These are phyloP conservation scores for Stygiomarasmius scandens DNA, from an alignment of 1,284 basidiomycete species.

Conservation along the genomic window DNA sequence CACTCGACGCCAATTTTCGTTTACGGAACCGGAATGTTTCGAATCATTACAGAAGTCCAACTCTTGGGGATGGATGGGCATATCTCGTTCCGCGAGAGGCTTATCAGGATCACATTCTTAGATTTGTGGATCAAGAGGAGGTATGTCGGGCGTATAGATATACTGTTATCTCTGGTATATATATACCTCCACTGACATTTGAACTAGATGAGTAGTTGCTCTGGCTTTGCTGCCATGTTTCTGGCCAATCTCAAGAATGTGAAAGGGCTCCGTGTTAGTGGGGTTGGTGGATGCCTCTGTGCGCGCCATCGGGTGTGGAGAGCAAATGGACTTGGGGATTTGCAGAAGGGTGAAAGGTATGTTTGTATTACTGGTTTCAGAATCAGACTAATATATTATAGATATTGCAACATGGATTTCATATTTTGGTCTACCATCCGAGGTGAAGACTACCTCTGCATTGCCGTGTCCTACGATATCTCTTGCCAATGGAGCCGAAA, in stretches of 20 bases:
- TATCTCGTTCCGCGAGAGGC: slow-evolving; percentile 2
- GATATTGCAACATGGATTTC: slow-evolving; percentile 21
- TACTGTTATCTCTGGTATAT: neutral
- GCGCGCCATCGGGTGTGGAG: slow-evolving; percentile 19
- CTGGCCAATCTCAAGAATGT: slow-evolving; percentile 19
- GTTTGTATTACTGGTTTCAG: neutral
- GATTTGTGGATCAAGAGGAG: slow-evolving; percentile 20
- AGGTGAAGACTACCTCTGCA: neutral
- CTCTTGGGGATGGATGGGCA: slow-evolving; percentile 1
- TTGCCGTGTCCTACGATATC: slow-evolving; percentile 4
- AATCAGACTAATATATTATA: neutral
- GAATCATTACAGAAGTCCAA: neutral
- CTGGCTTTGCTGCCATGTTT: slow-evolving; percentile 21
- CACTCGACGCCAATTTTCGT: slow-evolving; percentile 1
- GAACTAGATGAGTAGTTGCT: slow-evolving; percentile 22
- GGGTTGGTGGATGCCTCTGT: slow-evolving; percentile 21
- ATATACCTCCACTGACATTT: neutral
- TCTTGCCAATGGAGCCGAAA: slow-evolving; percentile 5
- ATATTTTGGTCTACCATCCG: slow-evolving; percentile 13
- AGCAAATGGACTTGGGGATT: slow-evolving; percentile 23
- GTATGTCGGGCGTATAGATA: too few species aligned
- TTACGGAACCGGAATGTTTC: slow-evolving; percentile 2
- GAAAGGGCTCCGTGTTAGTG: slow-evolving; percentile 20
- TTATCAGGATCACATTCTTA: slow-evolving; percentile 15
- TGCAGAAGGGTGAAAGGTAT: slow-evolving; percentile 22